Base-by-base conservation (phyloP, 768 basidiomycete genomes). In the Baorangia bicolor region DNA sequence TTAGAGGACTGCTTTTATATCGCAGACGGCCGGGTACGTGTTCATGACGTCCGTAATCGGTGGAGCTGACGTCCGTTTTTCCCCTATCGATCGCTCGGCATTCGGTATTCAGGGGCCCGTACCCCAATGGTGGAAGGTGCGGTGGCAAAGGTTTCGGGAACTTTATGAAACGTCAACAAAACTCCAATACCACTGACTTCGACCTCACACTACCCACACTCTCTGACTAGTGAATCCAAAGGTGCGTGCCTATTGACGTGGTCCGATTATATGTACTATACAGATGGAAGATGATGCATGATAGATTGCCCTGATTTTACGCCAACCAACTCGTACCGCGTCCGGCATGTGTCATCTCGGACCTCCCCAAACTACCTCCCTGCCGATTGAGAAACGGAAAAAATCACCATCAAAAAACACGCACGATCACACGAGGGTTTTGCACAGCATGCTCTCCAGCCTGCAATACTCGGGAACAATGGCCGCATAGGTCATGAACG, bases 391-490 rank as follows among this genome's bases (percentile, higher is more conserved):
- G 38, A 49, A 16, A n/a, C 16, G 23, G 18, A 21, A 37, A 20
- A 30, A 44, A 34, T 27, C 27, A 21, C 23, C 3, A n/a, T n/a
- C 40, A 5, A 34, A 27, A 27, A 13, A 18, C 34, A 7, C 14
- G 31, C 25, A 47, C 31, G 41, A 39, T 68, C 57, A 81, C 12
- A 82, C 81, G 53, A 82, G 73, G 9, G 73, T 74, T 64, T 90
- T 92, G 61, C 86, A 80, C 48, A 92, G 71, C 81, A 93, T 86
- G 12, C 83, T 80, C 73, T 94, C 92, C 60, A 94, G 71, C 39
- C 92, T 77, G 74, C 82, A 84, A 69, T 85, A 93, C 73, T 94
- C 92, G 27, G 90, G 88, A 18, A 93, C 87, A 67, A 92, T 88
- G 34, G 89, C 83, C 20, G 90, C 90, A 67, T 94, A 94, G 0